phyloP scores from a whole-genome alignment of 164 flowering plant genomes.

The Hamamelis virginiana region DNA sequence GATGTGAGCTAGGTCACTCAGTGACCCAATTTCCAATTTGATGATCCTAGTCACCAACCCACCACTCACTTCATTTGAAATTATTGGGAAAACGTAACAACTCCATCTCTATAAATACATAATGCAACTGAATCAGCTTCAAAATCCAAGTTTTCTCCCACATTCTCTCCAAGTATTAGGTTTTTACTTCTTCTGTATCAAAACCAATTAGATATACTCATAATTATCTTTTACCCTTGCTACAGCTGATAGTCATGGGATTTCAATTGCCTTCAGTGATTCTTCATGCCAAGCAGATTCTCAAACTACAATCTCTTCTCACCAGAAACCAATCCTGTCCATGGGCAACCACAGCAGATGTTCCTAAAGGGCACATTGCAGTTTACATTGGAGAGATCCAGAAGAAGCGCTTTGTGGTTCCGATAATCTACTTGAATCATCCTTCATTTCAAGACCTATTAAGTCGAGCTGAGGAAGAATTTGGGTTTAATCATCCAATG shows the following conservation, averaged over 20 bases:
- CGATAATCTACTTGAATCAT: constrained; percentile 35
- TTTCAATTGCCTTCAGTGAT: constrained; percentile 16
- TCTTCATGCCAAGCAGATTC: constrained; percentile 20
- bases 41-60: too few species aligned
- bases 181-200: neutral
- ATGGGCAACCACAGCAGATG: constrained; percentile 4
- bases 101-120: too few species aligned
- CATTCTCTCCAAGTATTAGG: too few species aligned
- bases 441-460: constrained; percentile 31
- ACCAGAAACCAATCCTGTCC: neutral
- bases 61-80: too few species aligned
- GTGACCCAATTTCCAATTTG: too few species aligned
- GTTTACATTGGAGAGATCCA: constrained; percentile 35
- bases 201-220: neutral
- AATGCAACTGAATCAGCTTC: too few species aligned
- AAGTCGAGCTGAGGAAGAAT: constrained; percentile 30
- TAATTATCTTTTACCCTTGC: neutral
- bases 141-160: too few species aligned
- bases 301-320: constrained; percentile 3
- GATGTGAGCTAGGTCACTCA: too few species aligned
- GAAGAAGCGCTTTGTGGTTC: constrained; percentile 31
- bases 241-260: constrained; percentile 12
- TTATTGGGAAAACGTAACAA: too few species aligned
- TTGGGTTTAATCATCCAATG: constrained; percentile 37
- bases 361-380: constrained; percentile 37